Base-by-base conservation (phyloP, 2,329 filamentous ascomycete species). In the Onygenales sp. region DNA sequence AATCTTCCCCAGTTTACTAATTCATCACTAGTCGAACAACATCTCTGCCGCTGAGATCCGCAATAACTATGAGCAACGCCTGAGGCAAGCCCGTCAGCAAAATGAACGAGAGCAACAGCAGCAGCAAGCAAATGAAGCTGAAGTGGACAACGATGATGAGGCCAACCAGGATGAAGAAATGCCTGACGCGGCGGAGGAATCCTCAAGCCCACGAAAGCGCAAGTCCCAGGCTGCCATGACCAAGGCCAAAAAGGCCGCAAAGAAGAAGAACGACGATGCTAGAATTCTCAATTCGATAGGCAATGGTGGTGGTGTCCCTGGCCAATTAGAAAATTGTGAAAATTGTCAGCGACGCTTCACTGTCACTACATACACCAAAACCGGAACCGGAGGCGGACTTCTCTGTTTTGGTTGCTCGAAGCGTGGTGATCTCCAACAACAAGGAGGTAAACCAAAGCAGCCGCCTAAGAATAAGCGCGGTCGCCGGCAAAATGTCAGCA, bases 251-350 rank as follows among this genome's bases (percentile, higher is more conserved):
- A 65, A 77, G 69, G 43, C 54, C 66, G 73, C 64, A 80, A 81
- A 61, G 74, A 74, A 51, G 68, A 78, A 70, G 63, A 70, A 72
- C 52, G 69, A 71, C 32, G 73, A 76, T 42, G 75, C 32, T 74
- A 76, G 54, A 69, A 77, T 54, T 66, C 62, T 78, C 14, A 54
- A 66, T 49, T 73, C 78, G 51, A 78, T 82, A 61, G 75, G 81
- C 69, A 76, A 80, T 65, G 75, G 66, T 21, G 66, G 65, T 31
- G 84, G 84, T 1, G 67, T 85, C n/a, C 87, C 89, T 1, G 90
- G 88, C 2, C 92, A 97, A 68, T 81, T 92, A 64, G 89, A 87
- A 58, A 91, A 95, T 59, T 97, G 92, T 65, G 89, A 87, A 57
- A 73, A 84, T 2, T 97, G 92, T 67, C 78, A 80, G 43, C 95